A percentile compares a stretch with the other conserved stretches of the same genome.
Evolutionary conservation across 148 eudicot species (phyloP).

Genomic region (Fagopyrum tataricum): DNA sequence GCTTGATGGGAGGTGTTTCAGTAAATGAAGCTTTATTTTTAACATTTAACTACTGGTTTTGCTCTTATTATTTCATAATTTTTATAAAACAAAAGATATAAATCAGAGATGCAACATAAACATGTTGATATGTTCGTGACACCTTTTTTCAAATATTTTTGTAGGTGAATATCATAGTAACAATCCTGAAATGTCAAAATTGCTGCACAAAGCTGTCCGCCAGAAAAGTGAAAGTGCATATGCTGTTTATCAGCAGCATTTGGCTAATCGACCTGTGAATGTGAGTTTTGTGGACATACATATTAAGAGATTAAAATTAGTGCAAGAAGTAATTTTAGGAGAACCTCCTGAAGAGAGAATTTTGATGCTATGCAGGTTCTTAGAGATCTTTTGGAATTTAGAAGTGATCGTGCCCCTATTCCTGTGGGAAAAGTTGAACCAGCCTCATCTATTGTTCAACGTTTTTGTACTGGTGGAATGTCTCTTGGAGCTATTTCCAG

Average conservation of each 20-base stretch:
- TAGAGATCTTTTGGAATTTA: slow-evolving; percentile 90
- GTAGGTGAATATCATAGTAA: slow-evolving; percentile 92
- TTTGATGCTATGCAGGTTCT: slow-evolving; percentile 48
- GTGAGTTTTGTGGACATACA: slow-evolving; percentile 38
- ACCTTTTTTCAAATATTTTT: slow-evolving; percentile 7
- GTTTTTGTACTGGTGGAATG: slow-evolving; percentile 99
- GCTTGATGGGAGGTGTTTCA: neutral
- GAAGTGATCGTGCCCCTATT: slow-evolving; percentile 82
- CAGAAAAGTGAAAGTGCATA: slow-evolving; percentile 93
- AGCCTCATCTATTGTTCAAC: slow-evolving; percentile 83
- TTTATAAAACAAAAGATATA: neutral
- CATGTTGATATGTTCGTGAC: slow-evolving; percentile 4
- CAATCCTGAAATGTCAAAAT: slow-evolving; percentile 98
- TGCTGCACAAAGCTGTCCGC: slow-evolving; percentile 97
- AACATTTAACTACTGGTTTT: neutral
- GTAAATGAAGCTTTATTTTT: neutral
- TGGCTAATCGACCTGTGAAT: slow-evolving; percentile 92
- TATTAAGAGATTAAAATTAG: slow-evolving; percentile 2
- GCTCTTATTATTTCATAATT: neutral
- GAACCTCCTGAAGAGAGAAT: slow-evolving; percentile 12
- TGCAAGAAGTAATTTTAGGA: neutral
- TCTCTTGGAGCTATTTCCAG: slow-evolving; percentile 99
- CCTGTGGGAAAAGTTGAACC: slow-evolving; percentile 96
- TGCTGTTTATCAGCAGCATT: slow-evolving; percentile 95
- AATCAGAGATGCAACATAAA: neutral